These are phyloP conservation scores for Tirmania nivea DNA, from an alignment of 495 filamentous ascomycete species.

Conservation along the genomic window DNA sequence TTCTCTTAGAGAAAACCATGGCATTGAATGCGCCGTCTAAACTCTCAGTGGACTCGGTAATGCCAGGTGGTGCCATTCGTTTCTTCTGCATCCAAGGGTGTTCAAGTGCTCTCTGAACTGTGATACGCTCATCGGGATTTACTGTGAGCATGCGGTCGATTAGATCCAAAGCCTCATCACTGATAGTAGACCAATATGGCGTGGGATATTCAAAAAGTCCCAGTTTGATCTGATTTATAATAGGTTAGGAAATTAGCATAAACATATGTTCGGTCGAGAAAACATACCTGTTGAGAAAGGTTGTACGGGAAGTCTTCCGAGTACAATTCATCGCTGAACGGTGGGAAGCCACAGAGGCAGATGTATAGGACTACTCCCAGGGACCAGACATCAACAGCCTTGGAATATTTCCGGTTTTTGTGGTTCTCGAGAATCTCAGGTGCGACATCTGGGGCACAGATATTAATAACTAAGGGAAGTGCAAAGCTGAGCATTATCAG, in stretches of 20 bases:
- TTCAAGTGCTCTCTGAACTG: constrained; percentile 69
- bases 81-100: constrained; percentile 67
- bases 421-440: constrained; percentile 77
- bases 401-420: constrained; percentile 66
- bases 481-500: too few species aligned
- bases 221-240: constrained; percentile 45
- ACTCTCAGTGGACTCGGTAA: constrained; percentile 75
- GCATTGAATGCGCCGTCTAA: constrained; percentile 60
- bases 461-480: neutral
- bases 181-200: constrained; percentile 91
- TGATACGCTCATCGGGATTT: constrained; percentile 60
- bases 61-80: constrained; percentile 23
- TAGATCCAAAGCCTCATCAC: constrained; percentile 72
- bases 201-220: constrained; percentile 86
- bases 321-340: constrained; percentile 84
- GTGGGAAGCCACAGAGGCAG: constrained; percentile 92
- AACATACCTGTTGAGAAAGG: constrained; percentile 39
- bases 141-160: constrained; percentile 92
- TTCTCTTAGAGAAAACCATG: constrained; percentile 68
- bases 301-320: constrained; percentile 59
- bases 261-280: neutral
- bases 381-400: constrained; percentile 92
- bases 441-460: constrained; percentile 45
- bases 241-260: neutral
- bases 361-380: constrained; percentile 98